Evolutionary conservation across 176 grass and related monocot genomes (phyloP).

Genomic region (Tillandsia fasciculata): DNA sequence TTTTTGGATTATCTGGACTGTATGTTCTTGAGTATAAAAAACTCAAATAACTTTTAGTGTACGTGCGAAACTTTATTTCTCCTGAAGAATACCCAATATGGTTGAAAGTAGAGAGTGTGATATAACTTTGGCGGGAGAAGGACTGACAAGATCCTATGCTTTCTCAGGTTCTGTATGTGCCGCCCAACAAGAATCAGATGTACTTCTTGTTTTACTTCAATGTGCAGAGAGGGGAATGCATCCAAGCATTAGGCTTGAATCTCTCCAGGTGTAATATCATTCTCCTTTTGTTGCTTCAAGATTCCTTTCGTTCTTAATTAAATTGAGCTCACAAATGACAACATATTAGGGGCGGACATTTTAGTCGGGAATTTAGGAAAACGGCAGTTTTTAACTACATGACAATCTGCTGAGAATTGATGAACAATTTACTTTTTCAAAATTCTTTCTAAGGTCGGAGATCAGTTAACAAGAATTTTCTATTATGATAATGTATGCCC

Average conservation of each 20-base stretch:
- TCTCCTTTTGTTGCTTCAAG: conserved; percentile 7
- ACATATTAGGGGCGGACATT: no score
- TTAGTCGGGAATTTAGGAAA: no score
- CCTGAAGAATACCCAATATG: background rate
- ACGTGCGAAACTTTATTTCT: background rate
- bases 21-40: no score
- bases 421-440: no score
- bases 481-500: no score
- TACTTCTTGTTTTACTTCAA: conserved; percentile 51
- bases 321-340: background rate
- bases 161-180: conserved; percentile 30
- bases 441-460: no score
- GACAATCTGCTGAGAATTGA: no score
- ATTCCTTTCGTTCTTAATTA: conserved; percentile 21
- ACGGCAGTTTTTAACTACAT: no score
- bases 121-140: background rate
- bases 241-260: conserved; percentile 53
- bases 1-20: no score
- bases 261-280: conserved; percentile 57
- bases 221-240: conserved; percentile 48
- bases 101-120: background rate
- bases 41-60: no score
- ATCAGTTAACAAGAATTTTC: no score
- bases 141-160: background rate
- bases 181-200: conserved; percentile 37